Evolutionary conservation across 306 rosid species (phyloP).

Genomic region (Pterocarpus macrocarpus): DNA sequence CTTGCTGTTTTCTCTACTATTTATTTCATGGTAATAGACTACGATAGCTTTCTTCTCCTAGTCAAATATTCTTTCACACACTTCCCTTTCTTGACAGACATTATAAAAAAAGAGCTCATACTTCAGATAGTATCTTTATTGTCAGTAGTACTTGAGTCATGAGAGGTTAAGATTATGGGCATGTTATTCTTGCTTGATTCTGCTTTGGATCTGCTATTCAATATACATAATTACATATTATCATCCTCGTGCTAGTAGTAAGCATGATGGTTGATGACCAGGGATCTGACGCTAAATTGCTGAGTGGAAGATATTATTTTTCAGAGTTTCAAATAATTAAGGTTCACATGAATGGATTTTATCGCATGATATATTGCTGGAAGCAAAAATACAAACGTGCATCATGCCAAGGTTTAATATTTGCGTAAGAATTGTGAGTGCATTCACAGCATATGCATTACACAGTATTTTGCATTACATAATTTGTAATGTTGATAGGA

Average conservation of each 20-base stretch:
- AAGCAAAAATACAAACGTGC: too few species aligned
- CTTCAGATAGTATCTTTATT: slow-evolving; percentile 8
- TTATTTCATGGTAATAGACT: slow-evolving; percentile 70
- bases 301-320: too few species aligned
- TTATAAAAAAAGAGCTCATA: neutral
- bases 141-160: neutral
- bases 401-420: neutral
- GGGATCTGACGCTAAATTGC: too few species aligned
- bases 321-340: too few species aligned
- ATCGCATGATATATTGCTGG: too few species aligned
- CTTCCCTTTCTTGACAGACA: slow-evolving; percentile 14
- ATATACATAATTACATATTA: neutral
- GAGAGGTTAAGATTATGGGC: neutral
- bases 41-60: slow-evolving; percentile 14
- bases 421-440: neutral
- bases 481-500: neutral
- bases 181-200: neutral
- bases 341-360: too few species aligned
- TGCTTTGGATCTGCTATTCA: neutral
- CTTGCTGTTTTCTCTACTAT: slow-evolving; percentile 73
- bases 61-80: slow-evolving; percentile 13
- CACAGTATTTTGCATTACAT: neutral
- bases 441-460: too few species aligned
- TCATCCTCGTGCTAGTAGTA: neutral
- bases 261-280: too few species aligned